Base-by-base conservation (phyloP, 768 basidiomycete species). In the Obba rivulosa region DNA sequence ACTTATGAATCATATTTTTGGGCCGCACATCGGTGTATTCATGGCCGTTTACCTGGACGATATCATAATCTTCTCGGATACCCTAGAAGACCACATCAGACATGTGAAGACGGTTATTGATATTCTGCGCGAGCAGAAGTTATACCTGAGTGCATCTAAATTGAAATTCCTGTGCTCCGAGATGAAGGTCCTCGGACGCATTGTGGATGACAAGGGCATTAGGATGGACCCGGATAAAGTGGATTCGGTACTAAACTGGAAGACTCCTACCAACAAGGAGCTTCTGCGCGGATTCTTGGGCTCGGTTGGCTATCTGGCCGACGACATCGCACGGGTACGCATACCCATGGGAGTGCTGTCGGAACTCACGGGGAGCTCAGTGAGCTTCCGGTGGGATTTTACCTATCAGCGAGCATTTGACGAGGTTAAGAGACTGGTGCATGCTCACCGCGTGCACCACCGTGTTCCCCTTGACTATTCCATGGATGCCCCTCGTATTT, bases 201-300 rank as follows among this genome's bases (percentile, higher is more conserved):
- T 74, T 0, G 49, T 78, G 1, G 62, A 66, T 18, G 59, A 68
- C n/a, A 16, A 65, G 0, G 72, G 74, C 0, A 73, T 78, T 17
- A 41, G 43, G 0, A 75, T 76, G 70, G 72, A 77, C 31, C 70
- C 71, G 0, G 54, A 68, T 17, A 78, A 77, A 37, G 71, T 78
- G 0, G 67, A 74, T 24, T 45, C 52, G 0, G 58, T 76, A 0
- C 0, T 61, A 0, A 66, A 66, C 28, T 65, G 64, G 63, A 64
- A 64, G 46, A 41, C 42, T 0, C 64, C 63, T 0, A 61, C 58
- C 0, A 69, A 63, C 22, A 58, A 61, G 0, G 68, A 66, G 20
- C 52, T 68, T 16, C 47, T 75, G 0, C 48, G 57, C 0, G 65
- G 67, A 0, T 75, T 75, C 42, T 42, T 67, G 0, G 66, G 69